Percentiles rank a stretch among this genome's conserved stretches.
These are phyloP conservation scores for Daldinia concentrica DNA, from an alignment of 495 filamentous ascomycete genomes.

Conservation along the genomic window DNA sequence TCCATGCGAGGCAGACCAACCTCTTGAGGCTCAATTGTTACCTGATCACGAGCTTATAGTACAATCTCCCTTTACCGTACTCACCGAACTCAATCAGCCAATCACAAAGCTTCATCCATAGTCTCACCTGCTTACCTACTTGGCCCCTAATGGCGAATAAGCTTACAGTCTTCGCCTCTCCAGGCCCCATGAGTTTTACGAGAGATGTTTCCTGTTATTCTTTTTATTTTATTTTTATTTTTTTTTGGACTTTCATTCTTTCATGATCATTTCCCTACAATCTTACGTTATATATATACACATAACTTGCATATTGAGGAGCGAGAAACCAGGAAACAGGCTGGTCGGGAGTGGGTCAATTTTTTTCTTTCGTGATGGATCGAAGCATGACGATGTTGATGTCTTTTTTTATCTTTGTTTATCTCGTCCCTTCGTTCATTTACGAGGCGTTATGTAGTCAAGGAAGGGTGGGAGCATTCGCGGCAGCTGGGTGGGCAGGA, in stretches of 20 bases:
- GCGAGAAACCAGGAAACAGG: constrained; percentile 41
- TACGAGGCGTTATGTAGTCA: constrained; percentile 35
- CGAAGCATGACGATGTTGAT: background rate
- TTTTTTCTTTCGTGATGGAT: constrained; percentile 16
- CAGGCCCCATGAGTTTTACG: constrained; percentile 31
- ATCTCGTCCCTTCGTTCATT: constrained; percentile 37
- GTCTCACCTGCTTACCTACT: constrained; percentile 7
- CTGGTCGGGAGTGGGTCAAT: constrained; percentile 37
- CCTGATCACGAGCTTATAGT: constrained; percentile 27
- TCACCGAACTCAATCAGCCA: constrained; percentile 22
- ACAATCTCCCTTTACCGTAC: constrained; percentile 9
- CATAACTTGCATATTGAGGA: constrained; percentile 41
- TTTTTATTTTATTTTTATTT: too few relatives aligned
- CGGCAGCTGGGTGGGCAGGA: constrained; percentile 32
- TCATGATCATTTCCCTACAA: constrained; percentile 13
- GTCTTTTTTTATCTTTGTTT: constrained; percentile 3
- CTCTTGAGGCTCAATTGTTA: constrained; percentile 25
- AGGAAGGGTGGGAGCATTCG: constrained; percentile 39
- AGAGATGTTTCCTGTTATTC: constrained; percentile 38
- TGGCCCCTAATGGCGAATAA: constrained; percentile 18
- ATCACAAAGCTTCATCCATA: constrained; percentile 17
- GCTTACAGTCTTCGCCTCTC: constrained; percentile 15
- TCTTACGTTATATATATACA: constrained; percentile 34
- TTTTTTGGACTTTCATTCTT: constrained; percentile 13
- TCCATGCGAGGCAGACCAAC: constrained; percentile 14